Evolutionary conservation across 257 asterid species (phyloP), one percentile per base, ranked within the genome.

Genomic region (Plantago ovata): DNA sequence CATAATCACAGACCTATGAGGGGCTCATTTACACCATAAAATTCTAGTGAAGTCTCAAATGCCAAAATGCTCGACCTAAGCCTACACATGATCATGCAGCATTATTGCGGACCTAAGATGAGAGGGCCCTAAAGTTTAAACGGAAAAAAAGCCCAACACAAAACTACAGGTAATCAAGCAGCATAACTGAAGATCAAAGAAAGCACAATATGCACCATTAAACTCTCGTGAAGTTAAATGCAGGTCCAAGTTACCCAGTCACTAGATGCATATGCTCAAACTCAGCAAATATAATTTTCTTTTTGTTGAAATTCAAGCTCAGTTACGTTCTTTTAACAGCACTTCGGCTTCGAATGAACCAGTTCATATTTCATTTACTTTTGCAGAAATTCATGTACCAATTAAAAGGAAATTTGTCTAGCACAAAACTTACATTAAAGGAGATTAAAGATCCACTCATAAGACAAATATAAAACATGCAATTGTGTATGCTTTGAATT

Each of bases 21-120:
- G 36, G 15, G 32, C 54, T 49, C 3, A 11, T 49, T 45, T 47
- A n/a, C 28, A 47, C 53, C 53, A 47, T 44, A 44, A 44, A 44
- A 13, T 13, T 44, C 22, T 45, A n/a, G 51, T 45, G 19, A 45
- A 12, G n/a, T 42, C n/a, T n/a, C n/a, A n/a, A n/a, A n/a, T n/a
- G n/a, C n/a, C n/a, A n/a, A n/a, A n/a, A n/a, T n/a, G n/a, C n/a
- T n/a, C n/a, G n/a, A n/a, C n/a, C n/a, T n/a, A n/a, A n/a, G n/a
- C n/a, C n/a, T n/a, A n/a, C n/a, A n/a, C n/a, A n/a, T n/a, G n/a
- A n/a, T n/a, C n/a, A n/a, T n/a, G n/a, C n/a, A n/a, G n/a, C n/a
- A n/a, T n/a, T n/a, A n/a, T n/a, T n/a, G n/a, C n/a, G n/a, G n/a
- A n/a, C n/a, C n/a, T n/a, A n/a, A n/a, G n/a, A n/a, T n/a, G n/a